Conservation (phyloP, 352 stramenopile genomes). For the Halophytophthora polymorphica region DNA sequence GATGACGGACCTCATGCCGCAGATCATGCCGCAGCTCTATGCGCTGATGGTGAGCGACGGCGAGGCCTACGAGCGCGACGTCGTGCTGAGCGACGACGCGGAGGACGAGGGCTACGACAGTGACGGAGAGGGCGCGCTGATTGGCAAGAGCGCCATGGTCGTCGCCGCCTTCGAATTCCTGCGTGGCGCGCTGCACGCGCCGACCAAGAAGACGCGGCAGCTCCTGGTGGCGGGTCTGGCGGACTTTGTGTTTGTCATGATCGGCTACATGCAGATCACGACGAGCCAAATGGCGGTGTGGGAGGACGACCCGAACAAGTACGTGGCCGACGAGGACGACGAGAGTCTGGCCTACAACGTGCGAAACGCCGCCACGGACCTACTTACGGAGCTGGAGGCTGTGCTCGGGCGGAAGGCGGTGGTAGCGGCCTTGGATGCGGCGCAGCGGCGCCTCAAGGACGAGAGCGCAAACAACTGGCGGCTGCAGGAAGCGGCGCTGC, state of each 20-base stretch:
- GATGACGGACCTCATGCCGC: constrained; percentile 65
- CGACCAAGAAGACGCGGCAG: constrained; percentile 77
- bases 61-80: constrained; percentile 48
- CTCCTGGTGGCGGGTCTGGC: constrained; percentile 49
- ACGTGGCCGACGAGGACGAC: constrained; percentile 83
- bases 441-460: constrained; percentile 58
- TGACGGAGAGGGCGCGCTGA: constrained; percentile 64
- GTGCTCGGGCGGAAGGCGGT: constrained; percentile 66
- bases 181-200: constrained; percentile 59
- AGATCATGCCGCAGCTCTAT: constrained; percentile 74
- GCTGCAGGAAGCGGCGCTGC: constrained; percentile 68
- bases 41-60: constrained; percentile 42
- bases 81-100: constrained; percentile 44
- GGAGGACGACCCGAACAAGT: constrained; percentile 82
- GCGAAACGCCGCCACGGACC: constrained; percentile 62
- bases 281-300: constrained; percentile 68
- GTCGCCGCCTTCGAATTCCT: constrained; percentile 76
- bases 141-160: constrained; percentile 64
- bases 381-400: constrained; percentile 61
- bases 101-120: constrained; percentile 79
- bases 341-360: constrained; percentile 79
- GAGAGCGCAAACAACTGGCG: constrained; percentile 54
- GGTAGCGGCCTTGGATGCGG: constrained; percentile 45
- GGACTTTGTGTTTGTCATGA: constrained; percentile 76
- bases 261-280: constrained; percentile 86